Base-by-base conservation (phyloP, 108 stramenopile species). In the Craspedostauros australis region DNA sequence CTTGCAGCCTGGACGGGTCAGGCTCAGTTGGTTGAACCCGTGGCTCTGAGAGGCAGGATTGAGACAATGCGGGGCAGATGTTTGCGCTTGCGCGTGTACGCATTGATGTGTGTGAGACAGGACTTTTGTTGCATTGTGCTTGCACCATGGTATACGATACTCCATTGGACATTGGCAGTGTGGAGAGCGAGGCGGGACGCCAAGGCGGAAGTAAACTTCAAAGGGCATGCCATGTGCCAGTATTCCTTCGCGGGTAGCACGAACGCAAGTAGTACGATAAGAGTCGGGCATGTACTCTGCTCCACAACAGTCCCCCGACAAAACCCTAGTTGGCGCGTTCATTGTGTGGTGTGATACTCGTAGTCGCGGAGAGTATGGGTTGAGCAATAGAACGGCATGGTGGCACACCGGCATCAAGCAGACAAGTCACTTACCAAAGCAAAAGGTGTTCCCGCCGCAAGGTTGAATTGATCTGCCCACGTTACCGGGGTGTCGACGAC, bases 381-480 rank as follows among this genome's bases (percentile, higher is more conserved):
- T 36, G 11, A 45, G 15, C 23, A 9, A 18, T 12, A 45, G 12
- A 37, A n/a, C 14, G 32, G 32, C 33, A 37, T 24, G 49, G 7
- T 7, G 7, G 14, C 49, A 7, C 22, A 31, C 26, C 16, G 27
- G 15, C 44, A 15, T 44, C 14, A 23, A 44, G 5, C 43, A 4
- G 3, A 29, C 21, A 29, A 18, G 25, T 15, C 20, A 64, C 74
- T 43, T 48, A 74, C 73, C 54, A 88, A 42, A 21, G 70, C 88
- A 68, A 90, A 86, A 1, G 88, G 88, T 0, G 82, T 78, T 29
- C 88, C 88, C 11, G 78, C 84, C 7, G 50, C 88, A 26, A 84
- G 42, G 51, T 86, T 81, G 59, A 74, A 90, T 23, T 69, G 62
- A 56, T 90, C 82, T 12, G 82, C 84, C 58, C 80, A 86, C 15